phyloP scores from a whole-genome alignment of 768 basidiomycete genomes.

The Podaxis carcinomalis region DNA sequence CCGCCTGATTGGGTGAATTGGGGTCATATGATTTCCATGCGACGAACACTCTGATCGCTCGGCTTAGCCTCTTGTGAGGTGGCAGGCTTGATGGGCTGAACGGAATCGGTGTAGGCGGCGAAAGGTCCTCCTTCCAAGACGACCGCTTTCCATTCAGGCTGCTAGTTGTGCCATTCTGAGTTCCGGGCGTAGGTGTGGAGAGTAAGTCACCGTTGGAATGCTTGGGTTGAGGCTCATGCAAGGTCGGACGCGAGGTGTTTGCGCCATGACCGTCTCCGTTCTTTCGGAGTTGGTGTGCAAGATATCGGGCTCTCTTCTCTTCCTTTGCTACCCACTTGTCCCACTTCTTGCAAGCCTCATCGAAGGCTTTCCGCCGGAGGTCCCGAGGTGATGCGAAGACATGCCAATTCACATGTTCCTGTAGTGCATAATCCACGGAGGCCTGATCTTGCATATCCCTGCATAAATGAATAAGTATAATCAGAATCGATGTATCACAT shows the following conservation, averaged over 20 bases:
- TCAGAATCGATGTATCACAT: neutral
- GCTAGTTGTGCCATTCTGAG: neutral
- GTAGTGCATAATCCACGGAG: slow-evolving; percentile 37
- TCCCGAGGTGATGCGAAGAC: slow-evolving; percentile 35
- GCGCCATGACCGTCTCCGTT: neutral
- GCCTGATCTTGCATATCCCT: slow-evolving; percentile 69
- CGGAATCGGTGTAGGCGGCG: slow-evolving; percentile 3
- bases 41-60: slow-evolving; percentile 49
- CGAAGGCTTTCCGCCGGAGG: slow-evolving; percentile 51
- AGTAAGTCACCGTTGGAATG: neutral
- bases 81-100: slow-evolving; percentile 17
- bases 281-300: neutral
- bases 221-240: neutral
- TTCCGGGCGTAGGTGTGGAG: neutral
- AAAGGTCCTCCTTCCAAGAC: slow-evolving; percentile 4
- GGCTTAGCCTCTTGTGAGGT: slow-evolving; percentile 41
- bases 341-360: slow-evolving; percentile 55
- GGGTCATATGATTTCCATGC: slow-evolving; percentile 45
- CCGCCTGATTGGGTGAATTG: slow-evolving; percentile 6
- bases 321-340: slow-evolving; percentile 41
- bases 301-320: slow-evolving; percentile 15
- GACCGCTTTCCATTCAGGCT: neutral
- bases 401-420: slow-evolving; percentile 48
- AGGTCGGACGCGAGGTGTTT: neutral
- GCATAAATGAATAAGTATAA: slow-evolving; percentile 8